These are phyloP conservation scores for Exophiala sideris DNA, from an alignment of 2,329 filamentous ascomycete genomes.

Conservation along the genomic window DNA sequence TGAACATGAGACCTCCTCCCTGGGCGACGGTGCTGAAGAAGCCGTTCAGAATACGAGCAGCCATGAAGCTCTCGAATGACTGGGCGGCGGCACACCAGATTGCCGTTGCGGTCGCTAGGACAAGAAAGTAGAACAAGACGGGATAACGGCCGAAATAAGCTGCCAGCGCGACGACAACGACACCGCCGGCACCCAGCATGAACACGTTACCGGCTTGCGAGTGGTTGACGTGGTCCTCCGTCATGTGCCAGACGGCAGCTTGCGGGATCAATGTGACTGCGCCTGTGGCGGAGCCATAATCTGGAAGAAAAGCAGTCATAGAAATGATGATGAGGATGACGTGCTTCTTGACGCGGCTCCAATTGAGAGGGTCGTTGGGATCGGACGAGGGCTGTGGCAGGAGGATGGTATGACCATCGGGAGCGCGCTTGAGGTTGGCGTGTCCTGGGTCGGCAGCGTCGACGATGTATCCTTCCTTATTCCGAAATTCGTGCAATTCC, in stretches of 20 bases:
- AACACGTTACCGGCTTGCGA: slow-evolving; percentile 43
- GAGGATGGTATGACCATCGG: slow-evolving; percentile 42
- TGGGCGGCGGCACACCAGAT: slow-evolving; percentile 39
- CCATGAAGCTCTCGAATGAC: slow-evolving; percentile 40
- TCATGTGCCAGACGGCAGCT: slow-evolving; percentile 38
- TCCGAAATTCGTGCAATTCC: slow-evolving; percentile 25
- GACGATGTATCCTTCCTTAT: slow-evolving; percentile 35
- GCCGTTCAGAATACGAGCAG: slow-evolving; percentile 44
- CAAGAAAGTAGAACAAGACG: slow-evolving; percentile 39
- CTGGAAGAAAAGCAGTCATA: slow-evolving; percentile 38
- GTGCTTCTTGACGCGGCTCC: slow-evolving; percentile 35
- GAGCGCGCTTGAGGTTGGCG: slow-evolving; percentile 32
- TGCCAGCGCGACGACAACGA: slow-evolving; percentile 39
- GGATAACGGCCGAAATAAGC: slow-evolving; percentile 46
- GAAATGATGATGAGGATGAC: slow-evolving; percentile 39
- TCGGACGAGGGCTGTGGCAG: slow-evolving; percentile 40
- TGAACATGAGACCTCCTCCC: slow-evolving; percentile 43
- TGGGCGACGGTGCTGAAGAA: slow-evolving; percentile 44
- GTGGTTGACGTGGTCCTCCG: slow-evolving; percentile 39
- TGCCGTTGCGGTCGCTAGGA: slow-evolving; percentile 37
- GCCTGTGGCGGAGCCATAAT: slow-evolving; percentile 43
- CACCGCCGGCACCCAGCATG: slow-evolving; percentile 42
- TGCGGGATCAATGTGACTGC: slow-evolving; percentile 41
- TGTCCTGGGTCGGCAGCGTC: slow-evolving; percentile 31
- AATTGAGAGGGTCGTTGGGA: slow-evolving; percentile 41